Conservation (phyloP, 495 filamentous ascomycete species). For the Podospora didyma region DNA sequence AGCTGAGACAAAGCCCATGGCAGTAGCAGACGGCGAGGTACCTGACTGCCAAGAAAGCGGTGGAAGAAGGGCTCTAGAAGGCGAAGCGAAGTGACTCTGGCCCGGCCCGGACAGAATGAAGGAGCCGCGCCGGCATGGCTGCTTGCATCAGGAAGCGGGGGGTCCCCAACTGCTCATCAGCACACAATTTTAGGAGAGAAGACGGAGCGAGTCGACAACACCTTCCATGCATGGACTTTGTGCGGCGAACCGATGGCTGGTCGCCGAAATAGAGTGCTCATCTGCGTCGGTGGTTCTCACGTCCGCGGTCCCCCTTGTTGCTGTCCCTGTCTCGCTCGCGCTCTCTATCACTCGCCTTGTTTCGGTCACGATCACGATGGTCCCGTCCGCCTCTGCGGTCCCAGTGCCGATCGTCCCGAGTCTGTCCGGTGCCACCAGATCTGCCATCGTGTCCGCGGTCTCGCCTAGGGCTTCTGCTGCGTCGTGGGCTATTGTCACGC, state of each 20-base stretch:
- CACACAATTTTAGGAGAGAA: not conserved
- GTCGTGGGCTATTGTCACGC: constrained; percentile 19
- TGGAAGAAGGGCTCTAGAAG: not conserved
- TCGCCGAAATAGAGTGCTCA: constrained; percentile 4
- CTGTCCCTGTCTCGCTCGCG: not conserved
- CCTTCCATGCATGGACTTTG: not conserved
- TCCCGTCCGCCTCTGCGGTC: constrained; percentile 19
- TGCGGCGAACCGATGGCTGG: constrained; percentile 1
- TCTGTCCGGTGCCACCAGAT: not conserved
- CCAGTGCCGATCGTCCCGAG: constrained; percentile 22
- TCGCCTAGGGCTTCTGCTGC: constrained; percentile 38
- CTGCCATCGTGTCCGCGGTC: constrained; percentile 21
- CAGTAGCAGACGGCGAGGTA: no score
- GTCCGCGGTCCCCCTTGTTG: constrained; percentile 7
- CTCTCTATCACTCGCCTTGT: constrained; percentile 2
- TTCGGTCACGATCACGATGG: constrained; percentile 18
- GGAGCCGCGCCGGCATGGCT: no score
- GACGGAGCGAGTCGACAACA: not conserved
- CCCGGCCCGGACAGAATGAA: no score
- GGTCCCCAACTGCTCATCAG: not conserved
- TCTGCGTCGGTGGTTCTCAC: constrained; percentile 15
- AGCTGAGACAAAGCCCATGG: no score
- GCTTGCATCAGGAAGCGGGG: no score
- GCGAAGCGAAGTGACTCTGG: not conserved
- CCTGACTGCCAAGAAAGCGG: no score